Evolutionary conservation across 768 basidiomycete genomes (phyloP), one percentile per base, ranked within the genome.

Genomic region (Suillus subaureus): DNA sequence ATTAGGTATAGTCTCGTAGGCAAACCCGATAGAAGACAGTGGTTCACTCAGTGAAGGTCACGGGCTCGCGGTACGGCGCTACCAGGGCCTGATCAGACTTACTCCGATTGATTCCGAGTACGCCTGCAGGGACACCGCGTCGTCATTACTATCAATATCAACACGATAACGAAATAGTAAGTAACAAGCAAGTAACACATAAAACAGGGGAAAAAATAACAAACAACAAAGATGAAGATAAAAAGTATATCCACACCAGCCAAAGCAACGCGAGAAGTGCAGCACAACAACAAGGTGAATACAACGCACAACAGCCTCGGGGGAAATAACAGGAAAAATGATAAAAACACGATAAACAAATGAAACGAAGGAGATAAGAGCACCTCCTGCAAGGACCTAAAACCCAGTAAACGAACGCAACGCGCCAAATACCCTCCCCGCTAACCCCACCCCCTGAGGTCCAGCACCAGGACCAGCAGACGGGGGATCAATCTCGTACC

Each of bases 401-500:
- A 60, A 60, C 16, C 58, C 58, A 6, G 58, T 42, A 42, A 60
- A 21, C 11, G 58, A 60, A 13, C 58, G 58, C 18, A 60, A 13
- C 26, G 58, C 58, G 18, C 58, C 58, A 28, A 60, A 42, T 6
- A 60, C 11, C 26, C 58, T 60, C 40, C 58, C 58, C 18, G 40
- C 26, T 28, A 60, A 31, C 23, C 58, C 58, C 26, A 12, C 26
- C 18, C 18, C 26, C 40, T 58, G 37, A 40, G 40, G 23, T 21
- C 26, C 26, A 60, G 18, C 11, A 18, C 9, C 26, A 42, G 26
- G 23, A 18, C 23, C 57, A 31, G 28, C 58, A 60, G 26, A 9
- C 18, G 58, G 58, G 13, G 58, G 58, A 31, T 60, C 57, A 18
- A 58, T 58, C 39, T 58, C 57, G 9, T 58, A 58, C 39, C 57